These are phyloP conservation scores for Linnemannia exigua DNA, from an alignment of 192 early-diverging fungal species.

Conservation along the genomic window DNA sequence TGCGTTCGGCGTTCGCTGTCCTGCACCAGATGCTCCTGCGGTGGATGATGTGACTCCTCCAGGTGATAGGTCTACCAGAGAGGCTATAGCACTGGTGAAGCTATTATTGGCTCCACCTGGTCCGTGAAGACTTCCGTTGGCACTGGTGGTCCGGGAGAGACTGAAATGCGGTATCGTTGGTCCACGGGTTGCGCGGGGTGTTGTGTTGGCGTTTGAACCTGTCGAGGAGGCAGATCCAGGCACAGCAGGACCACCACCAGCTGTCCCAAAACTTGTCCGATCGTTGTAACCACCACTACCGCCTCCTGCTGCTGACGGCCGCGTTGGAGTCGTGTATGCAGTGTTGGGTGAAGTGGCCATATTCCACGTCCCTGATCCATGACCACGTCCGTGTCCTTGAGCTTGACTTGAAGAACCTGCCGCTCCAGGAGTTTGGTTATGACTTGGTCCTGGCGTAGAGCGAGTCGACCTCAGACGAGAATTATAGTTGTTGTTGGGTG, in stretches of 20 bases:
- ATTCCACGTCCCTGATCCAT: conserved; percentile 9
- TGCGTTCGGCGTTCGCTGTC: conserved; percentile 19
- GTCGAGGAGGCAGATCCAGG: conserved; percentile 35
- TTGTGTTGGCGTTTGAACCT: conserved; percentile 8
- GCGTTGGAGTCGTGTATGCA: conserved; percentile 35
- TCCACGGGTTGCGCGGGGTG: conserved; percentile 31
- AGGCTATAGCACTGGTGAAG: conserved; percentile 14
- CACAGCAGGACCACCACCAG: background rate
- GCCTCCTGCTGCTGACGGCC: conserved; percentile 7
- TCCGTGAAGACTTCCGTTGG: conserved; percentile 24
- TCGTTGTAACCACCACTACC: background rate
- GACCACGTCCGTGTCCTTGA: background rate
- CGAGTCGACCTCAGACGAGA: background rate
- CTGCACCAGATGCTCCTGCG: background rate
- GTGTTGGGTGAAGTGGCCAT: conserved; percentile 22
- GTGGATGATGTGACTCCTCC: background rate
- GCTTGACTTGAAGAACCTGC: background rate
- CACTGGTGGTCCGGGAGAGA: conserved; percentile 19
- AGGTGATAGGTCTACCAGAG: conserved; percentile 35
- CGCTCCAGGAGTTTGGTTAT: background rate
- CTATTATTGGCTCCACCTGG: conserved; percentile 5
- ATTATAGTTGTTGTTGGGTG: conserved; percentile 13
- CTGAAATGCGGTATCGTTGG: conserved; percentile 26
- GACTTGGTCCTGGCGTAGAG: background rate
- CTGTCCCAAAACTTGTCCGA: conserved; percentile 1